phyloP scores from a whole-genome alignment of 2,329 filamentous ascomycete species.

The Epichloe glyceriae region DNA sequence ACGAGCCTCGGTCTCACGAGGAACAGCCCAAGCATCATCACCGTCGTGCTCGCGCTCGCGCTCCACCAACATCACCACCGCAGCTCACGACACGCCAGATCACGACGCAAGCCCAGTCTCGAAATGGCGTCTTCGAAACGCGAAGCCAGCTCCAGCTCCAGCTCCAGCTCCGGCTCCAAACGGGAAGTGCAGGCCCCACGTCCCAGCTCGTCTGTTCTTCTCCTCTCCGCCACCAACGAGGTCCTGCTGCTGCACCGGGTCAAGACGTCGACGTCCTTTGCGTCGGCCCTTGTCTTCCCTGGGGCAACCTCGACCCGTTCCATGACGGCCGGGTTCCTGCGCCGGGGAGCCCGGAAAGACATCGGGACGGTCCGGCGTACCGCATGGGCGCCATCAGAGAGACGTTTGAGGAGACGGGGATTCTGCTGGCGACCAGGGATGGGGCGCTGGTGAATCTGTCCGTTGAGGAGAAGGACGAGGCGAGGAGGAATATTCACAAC shows the following conservation, averaged over 20 bases:
- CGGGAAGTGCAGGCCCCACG: slow-evolving; percentile 30
- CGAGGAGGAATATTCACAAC: slow-evolving; percentile 54
- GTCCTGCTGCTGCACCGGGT: slow-evolving; percentile 81
- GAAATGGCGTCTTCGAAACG: slow-evolving; percentile 6
- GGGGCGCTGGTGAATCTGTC: slow-evolving; percentile 48
- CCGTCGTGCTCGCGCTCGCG: not conserved
- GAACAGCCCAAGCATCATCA: not conserved
- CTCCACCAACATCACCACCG: not conserved
- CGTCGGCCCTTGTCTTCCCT: slow-evolving; percentile 90
- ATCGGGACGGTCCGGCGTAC: slow-evolving; percentile 61
- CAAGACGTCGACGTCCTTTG: slow-evolving; percentile 68
- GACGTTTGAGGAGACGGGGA: slow-evolving; percentile 90
- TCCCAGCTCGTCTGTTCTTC: slow-evolving; percentile 64
- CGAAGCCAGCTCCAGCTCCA: not conserved
- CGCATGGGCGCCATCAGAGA: slow-evolving; percentile 77
- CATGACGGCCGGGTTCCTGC: slow-evolving; percentile 55
- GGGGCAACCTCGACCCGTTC: slow-evolving; percentile 64
- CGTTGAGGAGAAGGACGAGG: slow-evolving; percentile 47
- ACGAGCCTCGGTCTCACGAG: too few species aligned
- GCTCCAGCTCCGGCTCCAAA: not conserved
- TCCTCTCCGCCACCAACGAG: slow-evolving; percentile 77
- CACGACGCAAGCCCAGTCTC: not conserved
- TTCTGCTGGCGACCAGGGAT: slow-evolving; percentile 53
- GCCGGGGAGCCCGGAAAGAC: slow-evolving; percentile 38
- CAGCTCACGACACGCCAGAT: not conserved